Base-by-base conservation (phyloP, 371 early-diverging fungal genomes). In the Mycotypha africana region DNA sequence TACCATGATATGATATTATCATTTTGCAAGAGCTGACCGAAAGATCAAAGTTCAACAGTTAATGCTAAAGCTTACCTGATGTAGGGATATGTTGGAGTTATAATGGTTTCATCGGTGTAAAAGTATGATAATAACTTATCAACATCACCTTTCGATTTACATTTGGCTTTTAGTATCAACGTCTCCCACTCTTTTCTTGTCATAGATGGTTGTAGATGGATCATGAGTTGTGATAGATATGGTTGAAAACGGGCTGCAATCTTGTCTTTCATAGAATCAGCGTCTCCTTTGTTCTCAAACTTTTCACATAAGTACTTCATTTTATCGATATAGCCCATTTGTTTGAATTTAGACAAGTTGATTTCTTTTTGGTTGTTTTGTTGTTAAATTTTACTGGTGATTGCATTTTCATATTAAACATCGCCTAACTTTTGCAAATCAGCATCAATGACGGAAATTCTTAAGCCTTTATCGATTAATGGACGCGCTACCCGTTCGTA, bases 1-100 rank as follows among this genome's bases (percentile, higher is more conserved):
- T 19, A 36, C 45, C 45, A 45, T 36, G 28, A 45, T 28, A 37
- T 38, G 38, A 37, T 45, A 37, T 45, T 25, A 25, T 35, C 37
- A 3, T 35, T 28, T 36, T 45, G 17, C 20, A 37, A 45, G 37
- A 45, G 26, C 19, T 45, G 45, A 24, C 26, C 25, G 1, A 21
- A 45, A 6, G 17, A 26, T 37, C 45, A 45, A 37, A 37, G 45
- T 45, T 45, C 45, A 7, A 19, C 37, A n/a, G 44, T n/a, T n/a
- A n/a, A n/a, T n/a, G n/a, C n/a, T n/a, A n/a, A n/a, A n/a, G n/a
- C n/a, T 44, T 28, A 15, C 24, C 44, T 44, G 44, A 44, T 44
- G 44, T 44, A 44, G 44, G 9, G 35, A 44, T 19, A 44, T 19
- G 19, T 35, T 44, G 44, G 35, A 28, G 41, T 41, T 41, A 25